phyloP scores from a whole-genome alignment of 1,284 basidiomycete species.

The Rhizoctonia solani region DNA sequence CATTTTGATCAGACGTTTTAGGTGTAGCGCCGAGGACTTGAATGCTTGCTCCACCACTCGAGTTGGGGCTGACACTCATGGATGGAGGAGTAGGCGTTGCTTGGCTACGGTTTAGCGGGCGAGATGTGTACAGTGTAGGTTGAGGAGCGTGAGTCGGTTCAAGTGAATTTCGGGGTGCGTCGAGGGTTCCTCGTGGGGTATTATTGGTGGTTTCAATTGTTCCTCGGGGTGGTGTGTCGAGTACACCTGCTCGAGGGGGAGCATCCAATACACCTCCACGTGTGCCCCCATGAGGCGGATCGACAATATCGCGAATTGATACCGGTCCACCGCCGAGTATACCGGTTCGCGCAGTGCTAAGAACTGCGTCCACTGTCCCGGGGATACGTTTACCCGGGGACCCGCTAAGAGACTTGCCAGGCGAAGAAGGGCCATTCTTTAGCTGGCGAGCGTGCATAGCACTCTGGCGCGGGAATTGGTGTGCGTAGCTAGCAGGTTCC shows the following conservation, averaged over 20 bases:
- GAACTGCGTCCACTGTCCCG: no score
- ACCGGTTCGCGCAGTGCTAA: no score
- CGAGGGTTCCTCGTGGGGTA: background rate
- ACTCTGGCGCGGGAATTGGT: constrained; percentile 16
- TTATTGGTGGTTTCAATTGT: background rate
- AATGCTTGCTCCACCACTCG: background rate
- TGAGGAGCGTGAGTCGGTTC: background rate
- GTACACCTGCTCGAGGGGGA: background rate
- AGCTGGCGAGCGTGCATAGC: constrained; percentile 8
- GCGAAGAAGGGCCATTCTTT: background rate
- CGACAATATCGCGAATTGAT: background rate
- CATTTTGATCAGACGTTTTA: no score
- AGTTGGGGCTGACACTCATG: background rate
- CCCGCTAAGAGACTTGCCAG: background rate
- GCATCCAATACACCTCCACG: background rate
- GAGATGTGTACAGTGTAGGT: constrained; percentile 2
- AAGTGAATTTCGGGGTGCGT: background rate
- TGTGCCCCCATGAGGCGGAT: background rate
- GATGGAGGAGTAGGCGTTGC: constrained; percentile 4
- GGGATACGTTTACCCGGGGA: background rate
- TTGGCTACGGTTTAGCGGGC: background rate
- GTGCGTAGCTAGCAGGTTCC: background rate
- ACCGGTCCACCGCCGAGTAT: background rate
- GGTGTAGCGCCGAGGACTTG: background rate
- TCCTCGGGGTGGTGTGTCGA: background rate